Conservation (phyloP, 202 grass and related monocot genomes). For the Hordeum pubiflorum region DNA sequence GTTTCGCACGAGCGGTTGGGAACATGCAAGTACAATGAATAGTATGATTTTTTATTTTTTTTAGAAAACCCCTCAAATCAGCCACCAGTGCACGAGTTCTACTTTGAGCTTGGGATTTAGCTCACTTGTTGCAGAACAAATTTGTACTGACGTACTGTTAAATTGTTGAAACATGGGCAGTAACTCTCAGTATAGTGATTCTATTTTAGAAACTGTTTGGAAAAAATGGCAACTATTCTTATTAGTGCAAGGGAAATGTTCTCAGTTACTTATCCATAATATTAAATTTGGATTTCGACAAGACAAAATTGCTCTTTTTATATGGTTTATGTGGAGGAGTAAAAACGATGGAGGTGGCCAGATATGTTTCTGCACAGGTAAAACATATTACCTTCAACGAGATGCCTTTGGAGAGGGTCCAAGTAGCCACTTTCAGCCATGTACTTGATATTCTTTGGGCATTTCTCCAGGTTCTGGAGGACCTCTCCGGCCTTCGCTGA, state of each 20-base stretch:
- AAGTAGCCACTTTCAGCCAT: slow-evolving; percentile 93
- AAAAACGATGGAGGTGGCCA: not conserved
- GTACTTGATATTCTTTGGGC: slow-evolving; percentile 77
- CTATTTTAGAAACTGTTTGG: not conserved
- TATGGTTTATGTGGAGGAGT: not conserved
- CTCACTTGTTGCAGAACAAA: not conserved
- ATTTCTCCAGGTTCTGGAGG: slow-evolving; percentile 75
- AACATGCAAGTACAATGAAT: not conserved
- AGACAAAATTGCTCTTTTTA: not conserved
- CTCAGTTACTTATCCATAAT: not conserved
- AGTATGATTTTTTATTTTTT: not conserved
- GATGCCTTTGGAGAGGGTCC: slow-evolving; percentile 72
- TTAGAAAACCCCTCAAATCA: not conserved
- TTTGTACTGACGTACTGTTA: not conserved
- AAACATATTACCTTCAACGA: slow-evolving; percentile 67
- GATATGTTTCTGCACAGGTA: not conserved
- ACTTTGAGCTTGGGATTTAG: not conserved
- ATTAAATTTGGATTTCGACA: not conserved
- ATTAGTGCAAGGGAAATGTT: not conserved
- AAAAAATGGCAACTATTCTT: not conserved
- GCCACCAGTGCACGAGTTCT: not conserved
- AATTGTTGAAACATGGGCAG: not conserved
- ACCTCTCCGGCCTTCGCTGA: slow-evolving; percentile 58
- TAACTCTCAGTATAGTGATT: not conserved
- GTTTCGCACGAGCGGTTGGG: not conserved